Percentiles rank a stretch among this genome's conserved stretches.
phyloP scores from a whole-genome alignment of 2,329 filamentous ascomycete genomes.

The Penicillium oxalicum region DNA sequence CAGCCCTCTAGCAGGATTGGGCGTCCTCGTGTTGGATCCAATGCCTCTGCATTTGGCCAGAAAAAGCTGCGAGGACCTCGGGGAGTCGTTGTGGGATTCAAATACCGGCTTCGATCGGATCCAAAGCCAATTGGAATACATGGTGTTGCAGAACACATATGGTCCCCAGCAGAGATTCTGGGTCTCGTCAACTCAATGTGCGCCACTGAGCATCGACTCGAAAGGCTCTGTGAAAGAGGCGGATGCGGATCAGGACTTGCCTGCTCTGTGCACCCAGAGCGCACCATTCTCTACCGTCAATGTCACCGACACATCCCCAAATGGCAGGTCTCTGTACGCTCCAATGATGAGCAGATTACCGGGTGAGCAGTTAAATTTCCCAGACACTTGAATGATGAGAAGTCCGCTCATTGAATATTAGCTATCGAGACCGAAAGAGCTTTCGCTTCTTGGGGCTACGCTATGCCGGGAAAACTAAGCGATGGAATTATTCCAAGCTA shows the following conservation, averaged over 20 bases:
- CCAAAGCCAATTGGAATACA: slow-evolving; percentile 10
- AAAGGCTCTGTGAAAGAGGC: slow-evolving; percentile 8
- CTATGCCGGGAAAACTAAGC: slow-evolving; percentile 38
- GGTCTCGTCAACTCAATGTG: slow-evolving; percentile 6
- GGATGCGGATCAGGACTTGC: slow-evolving; percentile 7
- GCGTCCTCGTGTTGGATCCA: slow-evolving; percentile 13
- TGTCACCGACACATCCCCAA: slow-evolving; percentile 8
- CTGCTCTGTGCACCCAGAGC: slow-evolving; percentile 16
- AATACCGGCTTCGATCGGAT: slow-evolving; percentile 2
- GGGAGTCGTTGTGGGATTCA: slow-evolving; percentile 14
- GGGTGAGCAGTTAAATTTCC: slow-evolving; percentile 5
- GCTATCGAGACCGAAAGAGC: slow-evolving; percentile 50
- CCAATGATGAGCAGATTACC: slow-evolving; percentile 15
- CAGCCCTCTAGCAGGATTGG: slow-evolving; percentile 12
- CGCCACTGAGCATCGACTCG: slow-evolving; percentile 8
- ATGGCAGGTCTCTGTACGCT: slow-evolving; percentile 15
- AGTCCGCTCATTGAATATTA: slow-evolving; percentile 2
- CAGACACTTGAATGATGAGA: not conserved
- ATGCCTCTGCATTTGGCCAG: slow-evolving; percentile 13
- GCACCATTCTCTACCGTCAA: slow-evolving; percentile 13
- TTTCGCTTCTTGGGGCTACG: slow-evolving; percentile 46
- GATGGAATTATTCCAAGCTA: slow-evolving; percentile 44
- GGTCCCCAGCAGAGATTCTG: slow-evolving; percentile 9
- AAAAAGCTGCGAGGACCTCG: slow-evolving; percentile 10
- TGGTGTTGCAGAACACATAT: slow-evolving; percentile 9